Base-by-base conservation (phyloP, 495 filamentous ascomycete genomes). In the Antarctomyces pellizariae region DNA sequence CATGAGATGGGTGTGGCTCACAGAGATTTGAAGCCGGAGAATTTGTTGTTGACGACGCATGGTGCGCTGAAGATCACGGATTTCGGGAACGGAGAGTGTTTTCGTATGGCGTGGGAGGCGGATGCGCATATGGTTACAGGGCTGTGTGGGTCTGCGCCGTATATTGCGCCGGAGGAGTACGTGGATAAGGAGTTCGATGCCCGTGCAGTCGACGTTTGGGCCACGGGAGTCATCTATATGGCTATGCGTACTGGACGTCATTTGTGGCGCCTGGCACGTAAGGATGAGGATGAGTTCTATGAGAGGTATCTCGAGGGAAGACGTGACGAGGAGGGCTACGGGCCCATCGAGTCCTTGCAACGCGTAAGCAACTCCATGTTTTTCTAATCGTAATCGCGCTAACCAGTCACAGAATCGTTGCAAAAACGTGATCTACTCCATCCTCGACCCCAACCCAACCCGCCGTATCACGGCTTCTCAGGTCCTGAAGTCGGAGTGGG, bases 1-100 rank as follows among this genome's bases (percentile, higher is more conserved):
- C 86, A 99, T 49, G 86, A 95, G 42, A 99, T 99, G 86, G 86
- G 86, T 13, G 86, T 99, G 19, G 84, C 86, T 5, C 86, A 99
- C 47, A 76, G 86, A 36, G 86, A 99, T 42, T 52, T 99, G 16
- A 99, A 99, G 50, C 86, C 86, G 14, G 86, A 99, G 50, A 97
- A 99, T 38, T 61, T 99, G 10, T 67, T 99, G 0, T 57, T 99
- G 15, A 99, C 89, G 11, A 83, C 75, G 2, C 76, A 78, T 37
- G 86, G 86, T 28, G 71, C 71, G n/a, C 61, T 99, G 36, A 99
- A 99, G 45, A 95, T 99, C 37, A 95, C 89, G 16, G 86, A 99
- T 46, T 99, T 99, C 40, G 86, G 86, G 31, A 99, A 99, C 41
- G 86, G 89, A 38, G 86, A 99, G 44, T 99, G 86, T 49, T 99